phyloP scores from a whole-genome alignment of 2,329 filamentous ascomycete genomes.

The Aspergillus sp. region DNA sequence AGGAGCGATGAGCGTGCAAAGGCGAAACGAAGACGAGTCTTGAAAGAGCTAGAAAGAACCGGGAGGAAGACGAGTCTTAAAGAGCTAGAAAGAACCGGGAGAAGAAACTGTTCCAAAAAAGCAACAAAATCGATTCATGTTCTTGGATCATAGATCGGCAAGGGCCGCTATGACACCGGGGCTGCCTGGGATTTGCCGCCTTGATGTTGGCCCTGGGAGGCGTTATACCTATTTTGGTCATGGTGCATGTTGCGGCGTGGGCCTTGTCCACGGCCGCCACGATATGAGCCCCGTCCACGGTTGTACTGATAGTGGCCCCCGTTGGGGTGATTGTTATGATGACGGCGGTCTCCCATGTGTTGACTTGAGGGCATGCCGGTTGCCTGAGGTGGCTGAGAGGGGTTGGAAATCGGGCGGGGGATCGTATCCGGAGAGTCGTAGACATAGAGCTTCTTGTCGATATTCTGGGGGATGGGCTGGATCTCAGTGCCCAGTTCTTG shows the following conservation, averaged over 20 bases:
- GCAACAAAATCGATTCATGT: not conserved
- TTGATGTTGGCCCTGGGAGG: constrained; percentile 27
- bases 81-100: not conserved
- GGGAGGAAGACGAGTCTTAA: not conserved
- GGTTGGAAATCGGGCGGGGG: constrained; percentile 71
- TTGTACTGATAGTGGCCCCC: constrained; percentile 38
- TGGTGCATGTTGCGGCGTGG: constrained; percentile 39
- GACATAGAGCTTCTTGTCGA: constrained; percentile 97
- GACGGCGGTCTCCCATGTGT: constrained; percentile 34
- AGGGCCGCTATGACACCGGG: constrained; percentile 27
- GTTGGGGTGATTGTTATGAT: constrained; percentile 34
- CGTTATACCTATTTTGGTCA: constrained; percentile 29
- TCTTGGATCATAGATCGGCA: not conserved
- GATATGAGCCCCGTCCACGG: constrained; percentile 42
- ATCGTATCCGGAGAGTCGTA: constrained; percentile 96
- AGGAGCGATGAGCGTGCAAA: not conserved
- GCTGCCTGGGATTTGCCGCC: constrained; percentile 29
- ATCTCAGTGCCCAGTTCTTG: constrained; percentile 97
- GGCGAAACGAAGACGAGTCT: not conserved
- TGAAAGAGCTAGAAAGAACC: not conserved
- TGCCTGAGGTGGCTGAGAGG: constrained; percentile 35
- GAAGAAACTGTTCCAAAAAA: not conserved
- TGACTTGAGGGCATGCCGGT: constrained; percentile 18
- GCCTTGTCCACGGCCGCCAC: constrained; percentile 44
- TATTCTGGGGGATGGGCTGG: constrained; percentile 87